Percentiles rank a stretch among this genome's conserved stretches.
Conservation (phyloP, 2,329 filamentous ascomycete genomes). For the Fusarium tjaetaba region DNA sequence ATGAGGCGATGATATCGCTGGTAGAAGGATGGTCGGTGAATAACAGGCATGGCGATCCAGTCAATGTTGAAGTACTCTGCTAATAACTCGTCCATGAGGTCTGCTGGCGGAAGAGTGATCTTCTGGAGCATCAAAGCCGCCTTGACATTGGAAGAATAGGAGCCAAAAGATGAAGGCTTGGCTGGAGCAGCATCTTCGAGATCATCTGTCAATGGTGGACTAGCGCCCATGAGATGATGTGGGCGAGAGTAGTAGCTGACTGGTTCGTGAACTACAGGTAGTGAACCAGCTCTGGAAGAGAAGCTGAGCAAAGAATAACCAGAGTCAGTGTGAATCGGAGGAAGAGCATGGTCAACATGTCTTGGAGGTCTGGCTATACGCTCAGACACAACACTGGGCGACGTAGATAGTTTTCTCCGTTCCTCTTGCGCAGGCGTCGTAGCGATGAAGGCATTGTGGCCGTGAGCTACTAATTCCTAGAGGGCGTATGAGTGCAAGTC, state of each 20-base stretch:
- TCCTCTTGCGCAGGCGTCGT: slow-evolving; percentile 37
- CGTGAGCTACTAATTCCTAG: slow-evolving; percentile 29
- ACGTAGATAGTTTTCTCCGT: slow-evolving; percentile 36
- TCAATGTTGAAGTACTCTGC: slow-evolving; percentile 41
- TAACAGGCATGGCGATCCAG: slow-evolving; percentile 40
- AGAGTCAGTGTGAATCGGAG: slow-evolving; percentile 36
- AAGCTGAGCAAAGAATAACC: slow-evolving; percentile 26
- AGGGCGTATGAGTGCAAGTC: slow-evolving; percentile 5
- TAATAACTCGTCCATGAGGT: slow-evolving; percentile 43
- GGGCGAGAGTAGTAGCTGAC: slow-evolving; percentile 29
- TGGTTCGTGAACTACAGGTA: slow-evolving; percentile 33
- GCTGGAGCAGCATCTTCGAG: slow-evolving; percentile 35
- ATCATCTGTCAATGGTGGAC: slow-evolving; percentile 43
- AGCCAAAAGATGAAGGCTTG: slow-evolving; percentile 42
- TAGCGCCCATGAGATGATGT: slow-evolving; percentile 37
- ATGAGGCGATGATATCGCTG: slow-evolving; percentile 43
- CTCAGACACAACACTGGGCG: slow-evolving; percentile 28
- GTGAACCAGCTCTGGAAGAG: slow-evolving; percentile 17
- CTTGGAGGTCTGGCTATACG: slow-evolving; percentile 25
- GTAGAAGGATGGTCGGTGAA: slow-evolving; percentile 39
- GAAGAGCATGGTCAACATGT: slow-evolving; percentile 33
- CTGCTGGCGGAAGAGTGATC: slow-evolving; percentile 37
- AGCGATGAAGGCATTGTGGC: slow-evolving; percentile 25
- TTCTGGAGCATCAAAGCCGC: slow-evolving; percentile 44
- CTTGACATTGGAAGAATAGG: slow-evolving; percentile 43